Evolutionary conservation across 1,284 basidiomycete species (phyloP).

Genomic region (Malassezia yamatoensis): DNA sequence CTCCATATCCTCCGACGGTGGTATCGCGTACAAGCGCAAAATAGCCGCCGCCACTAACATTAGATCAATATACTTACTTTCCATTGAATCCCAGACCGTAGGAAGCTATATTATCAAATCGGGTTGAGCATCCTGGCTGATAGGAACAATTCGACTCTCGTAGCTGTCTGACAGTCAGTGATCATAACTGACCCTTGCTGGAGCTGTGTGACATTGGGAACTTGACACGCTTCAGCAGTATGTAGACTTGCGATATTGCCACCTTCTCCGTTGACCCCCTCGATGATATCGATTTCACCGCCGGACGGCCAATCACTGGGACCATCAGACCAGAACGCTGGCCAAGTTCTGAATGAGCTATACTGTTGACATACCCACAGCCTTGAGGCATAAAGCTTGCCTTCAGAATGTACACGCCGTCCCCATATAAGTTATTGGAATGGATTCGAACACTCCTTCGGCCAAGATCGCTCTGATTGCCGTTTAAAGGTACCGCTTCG

Average conservation of each 20-base stretch:
- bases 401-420: constrained; percentile 27
- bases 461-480: constrained; percentile 19
- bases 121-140: constrained; percentile 31
- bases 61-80: constrained; percentile 6
- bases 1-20: constrained; percentile 20
- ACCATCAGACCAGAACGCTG: constrained; percentile 40
- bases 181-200: constrained; percentile 16
- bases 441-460: constrained; percentile 24
- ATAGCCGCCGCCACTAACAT: constrained; percentile 24
- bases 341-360: constrained; percentile 26
- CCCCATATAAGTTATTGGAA: constrained; percentile 27
- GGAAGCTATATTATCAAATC: constrained; percentile 17
- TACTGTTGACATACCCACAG: constrained; percentile 18
- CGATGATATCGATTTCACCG: constrained; percentile 41
- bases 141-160: constrained; percentile 23
- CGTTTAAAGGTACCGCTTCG: constrained; percentile 9
- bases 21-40: constrained; percentile 33
- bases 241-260: constrained; percentile 32
- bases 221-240: constrained; percentile 25
- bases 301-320: constrained; percentile 30
- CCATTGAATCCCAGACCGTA: constrained; percentile 27
- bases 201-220: constrained; percentile 12
- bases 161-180: not conserved
- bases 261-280: constrained; percentile 33
- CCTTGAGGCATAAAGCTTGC: constrained; percentile 27